A percentile compares a stretch with the other conserved stretches of the same genome.
These are phyloP conservation scores for Starmera amethionina DNA, from an alignment of 805 yeast species.

Conservation along the genomic window DNA sequence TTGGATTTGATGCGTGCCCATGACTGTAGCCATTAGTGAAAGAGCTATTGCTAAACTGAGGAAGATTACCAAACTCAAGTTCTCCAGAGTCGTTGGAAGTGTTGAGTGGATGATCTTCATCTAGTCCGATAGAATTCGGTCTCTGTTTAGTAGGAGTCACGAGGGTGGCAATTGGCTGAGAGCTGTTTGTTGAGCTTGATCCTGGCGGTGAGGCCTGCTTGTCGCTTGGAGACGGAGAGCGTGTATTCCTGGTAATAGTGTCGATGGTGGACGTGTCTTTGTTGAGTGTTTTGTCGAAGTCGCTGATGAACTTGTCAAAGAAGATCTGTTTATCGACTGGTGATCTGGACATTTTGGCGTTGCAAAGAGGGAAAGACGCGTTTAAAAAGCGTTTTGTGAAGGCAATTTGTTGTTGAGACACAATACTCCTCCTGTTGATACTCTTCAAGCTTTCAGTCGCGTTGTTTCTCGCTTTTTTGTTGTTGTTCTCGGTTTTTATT, in stretches of 20 bases:
- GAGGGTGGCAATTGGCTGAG: conserved; percentile 1
- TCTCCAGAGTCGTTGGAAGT: background rate
- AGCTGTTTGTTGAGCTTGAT: background rate
- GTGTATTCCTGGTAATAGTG: conserved; percentile 14
- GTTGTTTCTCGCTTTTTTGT: no score
- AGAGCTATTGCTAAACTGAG: no score
- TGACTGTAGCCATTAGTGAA: no score
- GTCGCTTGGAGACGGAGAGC: conserved; percentile 6
- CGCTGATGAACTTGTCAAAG: conserved; percentile 27
- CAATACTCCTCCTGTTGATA: no score
- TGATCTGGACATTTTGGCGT: no score
- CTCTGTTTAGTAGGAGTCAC: conserved; percentile 18
- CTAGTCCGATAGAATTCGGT: conserved; percentile 12
- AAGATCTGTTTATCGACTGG: conserved; percentile 12
- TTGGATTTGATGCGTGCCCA: background rate
- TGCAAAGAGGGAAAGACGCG: no score
- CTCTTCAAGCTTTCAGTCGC: no score
- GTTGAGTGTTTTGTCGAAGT: conserved; percentile 22
- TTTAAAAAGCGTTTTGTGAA: no score
- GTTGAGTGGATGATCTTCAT: conserved; percentile 14
- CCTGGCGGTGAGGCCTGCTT: background rate
- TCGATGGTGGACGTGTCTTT: conserved; percentile 26
- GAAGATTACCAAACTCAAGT: no score
- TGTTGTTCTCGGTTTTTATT: no score
- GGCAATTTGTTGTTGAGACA: no score